These are phyloP conservation scores for Lepidium campestre DNA, from an alignment of 441 rosid genomes.

Conservation along the genomic window DNA sequence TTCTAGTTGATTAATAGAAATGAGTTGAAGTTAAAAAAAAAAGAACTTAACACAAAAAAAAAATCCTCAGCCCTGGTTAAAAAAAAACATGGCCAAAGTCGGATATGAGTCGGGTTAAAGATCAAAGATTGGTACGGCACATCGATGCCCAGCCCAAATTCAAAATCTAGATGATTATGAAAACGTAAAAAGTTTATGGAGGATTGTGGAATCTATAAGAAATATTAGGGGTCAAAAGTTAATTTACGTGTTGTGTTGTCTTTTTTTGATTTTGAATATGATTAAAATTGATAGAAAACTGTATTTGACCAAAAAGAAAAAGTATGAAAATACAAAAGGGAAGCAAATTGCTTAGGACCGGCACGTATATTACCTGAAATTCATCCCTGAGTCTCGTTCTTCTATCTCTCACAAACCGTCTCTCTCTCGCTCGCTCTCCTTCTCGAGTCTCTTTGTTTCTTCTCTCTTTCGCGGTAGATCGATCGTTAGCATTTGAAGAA, in stretches of 20 bases:
- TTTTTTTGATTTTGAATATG: too few species aligned
- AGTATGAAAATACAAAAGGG: slow-evolving; percentile 8
- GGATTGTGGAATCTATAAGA: background rate
- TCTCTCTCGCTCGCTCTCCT: slow-evolving; percentile 9
- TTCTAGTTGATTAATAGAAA: too few species aligned
- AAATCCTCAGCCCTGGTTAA: too few species aligned
- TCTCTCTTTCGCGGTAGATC: slow-evolving; percentile 8
- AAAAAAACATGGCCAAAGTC: too few species aligned
- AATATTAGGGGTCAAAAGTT: background rate
- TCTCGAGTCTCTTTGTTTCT: slow-evolving; percentile 6
- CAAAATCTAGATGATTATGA: background rate
- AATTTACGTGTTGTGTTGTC: background rate
- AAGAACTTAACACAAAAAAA: too few species aligned
- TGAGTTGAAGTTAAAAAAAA: too few species aligned
- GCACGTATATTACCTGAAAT: slow-evolving; percentile 28
- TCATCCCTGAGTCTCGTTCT: slow-evolving; percentile 1
- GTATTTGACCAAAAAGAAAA: slow-evolving; percentile 7
- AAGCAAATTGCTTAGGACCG: slow-evolving; percentile 14
- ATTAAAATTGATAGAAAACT: background rate
- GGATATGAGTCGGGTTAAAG: too few species aligned
- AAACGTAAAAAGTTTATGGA: background rate
- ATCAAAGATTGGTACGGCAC: too few species aligned
- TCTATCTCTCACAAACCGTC: slow-evolving; percentile 8
- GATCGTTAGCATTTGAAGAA: slow-evolving; percentile 24
- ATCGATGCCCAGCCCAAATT: too few species aligned